phyloP scores from a whole-genome alignment of 352 stramenopile genomes.

The Phytophthora citrophthora region DNA sequence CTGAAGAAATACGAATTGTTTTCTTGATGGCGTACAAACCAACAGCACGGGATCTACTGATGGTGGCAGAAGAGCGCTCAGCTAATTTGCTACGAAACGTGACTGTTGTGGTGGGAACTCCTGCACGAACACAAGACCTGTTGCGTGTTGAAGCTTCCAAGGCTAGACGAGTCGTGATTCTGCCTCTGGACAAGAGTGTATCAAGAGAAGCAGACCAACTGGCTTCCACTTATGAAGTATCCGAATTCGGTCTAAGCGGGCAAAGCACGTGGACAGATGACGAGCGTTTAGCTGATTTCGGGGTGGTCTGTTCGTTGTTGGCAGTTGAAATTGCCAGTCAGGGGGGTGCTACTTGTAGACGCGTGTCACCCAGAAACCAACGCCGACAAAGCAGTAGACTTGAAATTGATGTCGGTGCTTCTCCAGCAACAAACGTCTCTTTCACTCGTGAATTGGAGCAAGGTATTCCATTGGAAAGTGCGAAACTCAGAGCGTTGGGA shows the following conservation, averaged over 20 bases:
- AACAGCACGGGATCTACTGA: conserved; percentile 30
- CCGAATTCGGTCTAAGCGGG: conserved; percentile 6
- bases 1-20: conserved; percentile 12
- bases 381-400: conserved; percentile 23
- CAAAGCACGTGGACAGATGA: conserved; percentile 26
- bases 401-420: conserved; percentile 10
- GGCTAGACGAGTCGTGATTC: conserved; percentile 37
- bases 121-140: conserved; percentile 38
- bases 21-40: conserved; percentile 34
- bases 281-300: conserved; percentile 45
- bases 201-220: conserved; percentile 26
- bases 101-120: conserved; percentile 40
- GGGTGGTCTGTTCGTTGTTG: conserved; percentile 47
- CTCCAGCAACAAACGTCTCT: conserved; percentile 15
- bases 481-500: conserved; percentile 55
- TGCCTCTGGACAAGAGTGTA: conserved; percentile 34
- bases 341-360: conserved; percentile 1
- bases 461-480: conserved; percentile 61
- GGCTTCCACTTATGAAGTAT: conserved; percentile 29
- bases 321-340: conserved; percentile 41
- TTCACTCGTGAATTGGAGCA: conserved; percentile 59
- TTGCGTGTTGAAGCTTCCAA: conserved; percentile 30
- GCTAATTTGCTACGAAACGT: conserved; percentile 37
- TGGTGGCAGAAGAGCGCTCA: conserved; percentile 16
- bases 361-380: conserved; percentile 13